Evolutionary conservation across 2,329 filamentous ascomycete species (phyloP), one percentile per base, ranked within the genome.

Genomic region (Drechslerella stenobrocha): DNA sequence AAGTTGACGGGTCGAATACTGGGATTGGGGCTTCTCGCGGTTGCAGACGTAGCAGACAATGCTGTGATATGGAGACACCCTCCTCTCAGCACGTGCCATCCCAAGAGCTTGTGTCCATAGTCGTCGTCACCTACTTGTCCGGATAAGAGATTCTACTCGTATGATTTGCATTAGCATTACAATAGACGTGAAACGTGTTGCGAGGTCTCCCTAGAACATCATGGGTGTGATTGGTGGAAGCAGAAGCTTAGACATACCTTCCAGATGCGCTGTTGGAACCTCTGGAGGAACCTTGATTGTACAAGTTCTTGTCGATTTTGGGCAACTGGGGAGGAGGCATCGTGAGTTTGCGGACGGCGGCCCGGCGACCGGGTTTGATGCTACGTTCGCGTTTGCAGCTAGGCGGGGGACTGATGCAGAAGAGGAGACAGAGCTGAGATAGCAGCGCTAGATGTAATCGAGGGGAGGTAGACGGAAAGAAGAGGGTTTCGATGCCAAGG

Each of bases 1-100:
- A 8, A 72, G 50, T 40, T 73, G 72, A 26, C 71, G 70, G 7
- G 70, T 67, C 32, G 72, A 70, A 30, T 55, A 73, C 15, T 71
- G 60, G 5, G 52, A 63, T n/a, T 60, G 61, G 2, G 65, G 52
- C 20, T 73, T 73, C 13, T 20, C 15, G 11, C 55, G 61, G 4
- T 59, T 47, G 30, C 72, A 73, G 52, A 71, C 56, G 32, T 61
- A 69, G 52, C 72, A 73, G 2, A 26, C 44, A 34, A 73, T 70
- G 11, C 18, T 60, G 18, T 32, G 22, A 28, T 13, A 52, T 9
- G 1, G 2, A 26, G 2, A 9, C 5, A 37, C 4, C 22, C 15
- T 18, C 4, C 3, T 24, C 20, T 52, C 15, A 55, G 32, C 32
- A 37, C n/a, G 13, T 5, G 11, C 20, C 37, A 22, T n/a, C 7